Evolutionary conservation across 2,329 filamentous ascomycete genomes (phyloP).

Genomic region (Sporothrix phasma): DNA sequence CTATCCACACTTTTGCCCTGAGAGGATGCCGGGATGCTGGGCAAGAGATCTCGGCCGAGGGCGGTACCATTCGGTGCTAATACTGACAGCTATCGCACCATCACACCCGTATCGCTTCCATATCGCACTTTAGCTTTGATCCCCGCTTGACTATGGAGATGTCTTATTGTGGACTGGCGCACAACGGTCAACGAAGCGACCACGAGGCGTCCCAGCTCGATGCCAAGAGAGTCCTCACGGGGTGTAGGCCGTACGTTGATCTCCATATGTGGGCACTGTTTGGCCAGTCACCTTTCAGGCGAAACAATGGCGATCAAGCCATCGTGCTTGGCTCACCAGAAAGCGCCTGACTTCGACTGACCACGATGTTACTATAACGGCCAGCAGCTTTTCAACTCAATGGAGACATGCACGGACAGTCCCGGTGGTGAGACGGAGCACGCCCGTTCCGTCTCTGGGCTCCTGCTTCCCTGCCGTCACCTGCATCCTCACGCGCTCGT

Average conservation of each 20-base stretch:
- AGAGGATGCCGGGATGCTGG: background rate
- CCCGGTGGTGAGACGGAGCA: background rate
- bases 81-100: no score
- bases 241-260: no score
- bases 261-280: background rate
- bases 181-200: background rate
- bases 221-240: no score
- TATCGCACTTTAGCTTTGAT: no score
- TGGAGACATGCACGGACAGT: background rate
- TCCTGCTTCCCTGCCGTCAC: slow-evolving; percentile 40
- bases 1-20: background rate
- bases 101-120: no score
- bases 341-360: no score
- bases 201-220: background rate
- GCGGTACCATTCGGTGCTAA: background rate
- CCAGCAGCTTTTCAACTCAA: background rate
- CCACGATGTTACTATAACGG: no score
- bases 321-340: no score
- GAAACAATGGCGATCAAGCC: no score
- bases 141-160: no score
- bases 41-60: background rate
- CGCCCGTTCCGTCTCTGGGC: slow-evolving; percentile 32
- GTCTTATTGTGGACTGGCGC: no score
- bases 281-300: background rate
- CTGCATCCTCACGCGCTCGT: slow-evolving; percentile 40